Base-by-base conservation (phyloP, 73 alveolate genomes). In the Symbiodinium pilosum region DNA sequence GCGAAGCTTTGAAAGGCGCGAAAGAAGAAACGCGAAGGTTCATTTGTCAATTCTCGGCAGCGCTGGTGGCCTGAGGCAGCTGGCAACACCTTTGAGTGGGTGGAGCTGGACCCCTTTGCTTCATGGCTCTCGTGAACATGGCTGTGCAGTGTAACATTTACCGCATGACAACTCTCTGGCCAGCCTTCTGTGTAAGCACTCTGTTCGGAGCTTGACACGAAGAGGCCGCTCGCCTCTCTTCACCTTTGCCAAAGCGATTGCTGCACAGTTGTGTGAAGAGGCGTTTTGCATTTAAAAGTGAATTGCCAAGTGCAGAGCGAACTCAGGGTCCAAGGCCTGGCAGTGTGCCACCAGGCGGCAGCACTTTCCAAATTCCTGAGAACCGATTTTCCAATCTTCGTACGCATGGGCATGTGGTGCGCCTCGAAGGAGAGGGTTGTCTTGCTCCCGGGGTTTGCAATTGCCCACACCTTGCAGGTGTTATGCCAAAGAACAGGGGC, bases 151-250 rank as follows among this genome's bases (percentile, higher is more conserved):
- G 30, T 21, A 30, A 30, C 71, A 2, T n/a, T n/a, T n/a, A n/a
- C n/a, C n/a, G n/a, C n/a, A n/a, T n/a, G n/a, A n/a, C n/a, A n/a
- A n/a, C n/a, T n/a, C n/a, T n/a, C n/a, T n/a, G n/a, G 14, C 77
- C 36, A 36, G 77, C 77, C 77, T 64, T 64, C 28, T 64, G 77
- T 64, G 77, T 36, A 92, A 38, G 44, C 98, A 92, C 71, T 92
- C 98, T n/a, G 89, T 75, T n/a, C 98, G 98, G 56, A 92, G 41
- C 98, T 47, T 43, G 81, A 92, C 98, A 9, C 98, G 98, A 75
- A 92, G 85, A 39, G 98, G 98, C 8, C 98, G 88, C 41, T 44
- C 98, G 5, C 91, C 98, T 38, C 47, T 59, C 91, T 43, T 75
- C 32, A 92, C 98, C 98, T 92, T 43, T 26, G 28, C n/a, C n/a